These are phyloP conservation scores for Boletellus emodensis DNA, from an alignment of 768 basidiomycete species.

Conservation along the genomic window DNA sequence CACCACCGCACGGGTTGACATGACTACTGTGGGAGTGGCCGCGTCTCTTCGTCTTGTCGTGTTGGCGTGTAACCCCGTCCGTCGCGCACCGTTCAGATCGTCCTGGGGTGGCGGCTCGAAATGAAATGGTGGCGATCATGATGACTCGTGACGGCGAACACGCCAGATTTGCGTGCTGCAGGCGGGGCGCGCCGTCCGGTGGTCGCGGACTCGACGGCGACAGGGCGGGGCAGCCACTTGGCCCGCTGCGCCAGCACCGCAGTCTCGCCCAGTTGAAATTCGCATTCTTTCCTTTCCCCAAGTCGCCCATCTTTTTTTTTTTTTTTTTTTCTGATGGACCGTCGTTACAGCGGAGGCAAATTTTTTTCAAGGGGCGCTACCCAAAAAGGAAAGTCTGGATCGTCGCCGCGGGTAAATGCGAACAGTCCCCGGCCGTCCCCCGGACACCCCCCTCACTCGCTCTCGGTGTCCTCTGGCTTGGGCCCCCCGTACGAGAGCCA, in stretches of 20 bases:
- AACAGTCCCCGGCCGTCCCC: conserved; percentile 7
- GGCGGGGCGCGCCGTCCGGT: neutral
- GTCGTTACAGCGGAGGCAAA: conserved; percentile 10
- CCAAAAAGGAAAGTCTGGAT: conserved; percentile 30
- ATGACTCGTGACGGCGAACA: neutral
- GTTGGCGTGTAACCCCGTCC: too few species aligned
- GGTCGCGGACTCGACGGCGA: conserved; percentile 1
- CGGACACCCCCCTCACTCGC: conserved; percentile 37
- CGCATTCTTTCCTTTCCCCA: neutral
- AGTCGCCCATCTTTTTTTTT: neutral
- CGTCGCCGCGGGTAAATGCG: conserved; percentile 24
- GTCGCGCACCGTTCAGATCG: neutral
- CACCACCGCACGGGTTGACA: conserved; percentile 13
- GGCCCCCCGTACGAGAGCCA: conserved; percentile 84
- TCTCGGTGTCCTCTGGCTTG: conserved; percentile 80
- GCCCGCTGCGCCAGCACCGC: conserved; percentile 4
- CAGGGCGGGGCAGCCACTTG: neutral
- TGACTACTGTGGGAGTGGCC: conserved; percentile 12
- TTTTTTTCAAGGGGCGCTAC: conserved; percentile 11
- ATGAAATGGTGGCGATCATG: conserved; percentile 14
- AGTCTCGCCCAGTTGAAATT: neutral
- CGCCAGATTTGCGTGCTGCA: neutral
- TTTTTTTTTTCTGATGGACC: too few species aligned
- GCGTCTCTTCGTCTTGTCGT: too few species aligned
- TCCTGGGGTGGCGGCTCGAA: conserved; percentile 5